Base-by-base conservation (phyloP, 2,329 filamentous ascomycete species). In the Paecilomyces variotii region DNA sequence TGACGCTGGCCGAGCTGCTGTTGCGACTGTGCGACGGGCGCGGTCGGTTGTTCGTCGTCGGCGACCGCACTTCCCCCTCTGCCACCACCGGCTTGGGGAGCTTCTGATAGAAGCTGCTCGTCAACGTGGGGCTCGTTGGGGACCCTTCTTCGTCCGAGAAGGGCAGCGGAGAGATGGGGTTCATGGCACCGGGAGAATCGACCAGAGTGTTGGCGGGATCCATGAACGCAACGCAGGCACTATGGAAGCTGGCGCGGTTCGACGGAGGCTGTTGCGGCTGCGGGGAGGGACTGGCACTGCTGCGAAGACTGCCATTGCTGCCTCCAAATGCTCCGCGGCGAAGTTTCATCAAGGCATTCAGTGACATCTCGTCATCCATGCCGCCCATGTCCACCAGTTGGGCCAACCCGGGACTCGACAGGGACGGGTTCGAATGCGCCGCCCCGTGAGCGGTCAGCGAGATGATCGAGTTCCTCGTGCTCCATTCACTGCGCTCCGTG, bases 401-500 rank as follows among this genome's bases (percentile, higher is more conserved):
- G 0, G 89, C 88, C 26, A 96, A 79, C 0, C 88, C 88, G 0
- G 90, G 88, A 63, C 87, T 90, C 32, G 86, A 80, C 2, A 90
- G 67, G 0, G 80, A 75, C 58, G 70, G 76, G 49, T 77, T 83
- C 59, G 79, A 84, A 57, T 72, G 72, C 2, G 72, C 65, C 2
- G 68, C 66, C 1, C 74, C 73, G 52, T 84, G 84, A 32, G 86
- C 76, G 6, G 79, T 80, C 61, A 93, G 78, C 59, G 88, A 90
- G 78, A 95, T 89, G 59, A 96, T 84, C 0, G 90, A 95, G 70
- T 97, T 97, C 52, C 94, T 86, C 60, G 95, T 96, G 50, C 91
- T 96, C 78, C 96, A 97, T 74, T 99, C 94, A 60, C 90, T 96
- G 11, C 92, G 85, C 72, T 97, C 94, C 0, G 93, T 97, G 66